Evolutionary conservation across 306 rosid genomes (phyloP).

Genomic region (Ormosia emarginata): DNA sequence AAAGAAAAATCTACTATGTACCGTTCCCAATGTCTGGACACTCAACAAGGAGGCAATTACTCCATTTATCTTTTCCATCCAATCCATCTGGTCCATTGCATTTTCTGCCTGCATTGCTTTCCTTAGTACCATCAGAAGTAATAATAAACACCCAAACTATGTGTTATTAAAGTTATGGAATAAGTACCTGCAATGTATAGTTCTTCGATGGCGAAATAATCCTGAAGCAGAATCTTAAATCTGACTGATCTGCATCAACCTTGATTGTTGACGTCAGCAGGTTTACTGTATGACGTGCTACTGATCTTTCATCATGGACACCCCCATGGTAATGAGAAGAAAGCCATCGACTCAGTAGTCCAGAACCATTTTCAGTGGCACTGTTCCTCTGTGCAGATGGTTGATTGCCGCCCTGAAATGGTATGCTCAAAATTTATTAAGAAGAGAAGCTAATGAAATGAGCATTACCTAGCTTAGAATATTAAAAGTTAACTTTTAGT

Average conservation of each 20-base stretch:
- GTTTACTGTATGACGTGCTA: conserved; percentile 72
- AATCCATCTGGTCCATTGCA: conserved; percentile 79
- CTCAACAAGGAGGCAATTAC: conserved; percentile 75
- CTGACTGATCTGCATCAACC: conserved; percentile 77
- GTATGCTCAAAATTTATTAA: conserved; percentile 22
- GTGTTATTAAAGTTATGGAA: neutral
- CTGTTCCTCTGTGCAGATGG: conserved; percentile 50
- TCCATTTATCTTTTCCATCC: conserved; percentile 85
- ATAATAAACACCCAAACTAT: neutral
- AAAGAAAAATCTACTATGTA: conserved; percentile 27
- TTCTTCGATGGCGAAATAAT: conserved; percentile 71
- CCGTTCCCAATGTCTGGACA: conserved; percentile 59
- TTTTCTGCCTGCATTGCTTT: conserved; percentile 70
- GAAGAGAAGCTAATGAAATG: conserved; percentile 23
- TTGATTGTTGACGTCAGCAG: conserved; percentile 79
- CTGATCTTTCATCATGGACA: conserved; percentile 69
- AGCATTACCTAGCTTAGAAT: neutral
- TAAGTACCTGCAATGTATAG: conserved; percentile 74
- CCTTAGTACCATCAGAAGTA: conserved; percentile 12
- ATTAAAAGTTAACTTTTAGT: conserved; percentile 30
- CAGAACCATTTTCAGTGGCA: conserved; percentile 57
- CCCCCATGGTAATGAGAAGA: conserved; percentile 78
- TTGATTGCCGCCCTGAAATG: conserved; percentile 51
- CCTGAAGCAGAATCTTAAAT: conserved; percentile 87
- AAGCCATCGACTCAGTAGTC: conserved; percentile 76